Evolutionary conservation across 225 moss, liverwort and hornwort genomes (phyloP).

Genomic region (Pseudoscleropodium purum): DNA sequence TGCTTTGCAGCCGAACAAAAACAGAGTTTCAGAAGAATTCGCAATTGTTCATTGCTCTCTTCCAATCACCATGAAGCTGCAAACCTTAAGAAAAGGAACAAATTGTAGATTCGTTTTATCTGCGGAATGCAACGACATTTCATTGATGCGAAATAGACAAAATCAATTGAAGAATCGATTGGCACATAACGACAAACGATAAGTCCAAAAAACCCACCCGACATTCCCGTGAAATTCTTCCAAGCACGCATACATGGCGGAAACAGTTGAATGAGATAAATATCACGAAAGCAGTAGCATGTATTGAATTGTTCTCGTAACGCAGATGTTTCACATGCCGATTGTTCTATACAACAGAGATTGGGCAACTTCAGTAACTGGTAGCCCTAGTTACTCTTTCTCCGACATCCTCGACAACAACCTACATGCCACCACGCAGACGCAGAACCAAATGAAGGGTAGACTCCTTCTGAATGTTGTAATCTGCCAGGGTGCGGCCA

Average conservation of each 20-base stretch:
- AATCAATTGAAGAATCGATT: too few relatives aligned
- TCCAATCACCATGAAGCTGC: too few relatives aligned
- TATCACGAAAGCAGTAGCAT: background rate
- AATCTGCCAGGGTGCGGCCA: background rate
- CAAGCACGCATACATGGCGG: background rate
- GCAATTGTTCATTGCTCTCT: background rate
- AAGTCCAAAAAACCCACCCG: background rate
- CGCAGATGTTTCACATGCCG: background rate
- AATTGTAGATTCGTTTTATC: background rate
- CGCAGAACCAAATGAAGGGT: background rate
- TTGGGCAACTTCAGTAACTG: background rate
- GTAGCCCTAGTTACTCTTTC: too few relatives aligned
- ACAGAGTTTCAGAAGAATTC: accelerated
- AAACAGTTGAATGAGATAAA: background rate
- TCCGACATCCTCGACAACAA: background rate
- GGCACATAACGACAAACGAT: too few relatives aligned
- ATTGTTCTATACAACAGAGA: background rate
- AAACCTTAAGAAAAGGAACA: too few relatives aligned
- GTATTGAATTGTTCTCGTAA: background rate
- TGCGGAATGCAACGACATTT: accelerated
- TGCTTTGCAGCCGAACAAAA: too few relatives aligned
- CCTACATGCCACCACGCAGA: background rate
- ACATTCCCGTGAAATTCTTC: accelerated
- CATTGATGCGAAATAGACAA: background rate
- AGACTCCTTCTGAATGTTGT: slow-evolving; percentile 10